phyloP scores from a whole-genome alignment of 768 basidiomycete genomes.

The Suillus brevipes region DNA sequence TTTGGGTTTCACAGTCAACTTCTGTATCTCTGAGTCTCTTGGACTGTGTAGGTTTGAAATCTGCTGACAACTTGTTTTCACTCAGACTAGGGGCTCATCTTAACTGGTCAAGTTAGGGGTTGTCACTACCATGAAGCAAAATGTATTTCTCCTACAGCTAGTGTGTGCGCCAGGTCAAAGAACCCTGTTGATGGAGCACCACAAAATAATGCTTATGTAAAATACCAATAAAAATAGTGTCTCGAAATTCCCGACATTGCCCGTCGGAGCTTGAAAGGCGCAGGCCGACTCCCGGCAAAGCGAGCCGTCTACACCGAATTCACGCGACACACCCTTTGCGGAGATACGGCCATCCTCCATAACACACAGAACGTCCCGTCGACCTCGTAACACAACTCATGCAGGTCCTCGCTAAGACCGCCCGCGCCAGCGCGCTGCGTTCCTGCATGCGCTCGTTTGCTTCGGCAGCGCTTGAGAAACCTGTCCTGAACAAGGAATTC shows the following conservation, averaged over 20 bases:
- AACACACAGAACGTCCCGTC: neutral
- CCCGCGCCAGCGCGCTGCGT: slow-evolving; percentile 15
- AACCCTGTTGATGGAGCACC: no score
- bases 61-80: no score
- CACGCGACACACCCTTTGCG: slow-evolving; percentile 16
- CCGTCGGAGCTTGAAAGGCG: slow-evolving; percentile 13
- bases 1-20: no score
- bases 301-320: slow-evolving; percentile 12
- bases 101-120: no score
- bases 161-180: no score
- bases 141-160: no score
- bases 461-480: slow-evolving; percentile 55
- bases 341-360: neutral
- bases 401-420: slow-evolving; percentile 14
- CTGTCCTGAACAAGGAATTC: slow-evolving; percentile 85
- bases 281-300: slow-evolving; percentile 4
- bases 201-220: no score
- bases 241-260: neutral
- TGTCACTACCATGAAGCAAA: no score
- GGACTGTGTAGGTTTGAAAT: no score
- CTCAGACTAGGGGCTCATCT: no score
- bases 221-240: no score
- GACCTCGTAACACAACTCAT: slow-evolving; percentile 13
- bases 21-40: no score
- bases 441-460: slow-evolving; percentile 31